Percentiles rank a stretch among this genome's conserved stretches.
Conservation (phyloP, 202 grass and related monocot species). For the Bolboschoenoplectus hybrid region DNA sequence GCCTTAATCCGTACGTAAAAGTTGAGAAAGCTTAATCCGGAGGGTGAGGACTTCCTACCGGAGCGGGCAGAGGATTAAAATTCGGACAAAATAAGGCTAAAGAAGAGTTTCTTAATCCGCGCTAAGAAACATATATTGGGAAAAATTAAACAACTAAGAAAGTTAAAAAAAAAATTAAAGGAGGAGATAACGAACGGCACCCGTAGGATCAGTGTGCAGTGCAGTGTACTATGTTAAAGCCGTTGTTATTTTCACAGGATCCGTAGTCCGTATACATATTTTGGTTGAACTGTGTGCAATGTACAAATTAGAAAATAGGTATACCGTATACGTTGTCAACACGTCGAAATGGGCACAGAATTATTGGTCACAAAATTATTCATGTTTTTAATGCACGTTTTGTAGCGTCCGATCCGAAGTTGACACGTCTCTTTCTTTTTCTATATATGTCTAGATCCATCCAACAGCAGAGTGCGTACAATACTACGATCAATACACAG, state of each 20-base stretch:
- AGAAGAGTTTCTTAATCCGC: too few species aligned
- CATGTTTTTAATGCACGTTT: not conserved
- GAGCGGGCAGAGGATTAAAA: too few species aligned
- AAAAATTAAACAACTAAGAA: too few species aligned
- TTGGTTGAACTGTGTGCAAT: not conserved
- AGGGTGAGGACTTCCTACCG: too few species aligned
- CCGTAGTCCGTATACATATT: conserved; percentile 10
- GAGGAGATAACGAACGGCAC: too few species aligned
- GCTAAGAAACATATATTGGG: too few species aligned
- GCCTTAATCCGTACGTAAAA: too few species aligned
- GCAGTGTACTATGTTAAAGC: not conserved
- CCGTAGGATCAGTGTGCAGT: not conserved
- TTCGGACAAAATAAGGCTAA: too few species aligned
- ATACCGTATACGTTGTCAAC: not conserved
- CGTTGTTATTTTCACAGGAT: not conserved
- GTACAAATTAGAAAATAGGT: not conserved
- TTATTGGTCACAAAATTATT: not conserved
- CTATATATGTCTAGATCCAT: not conserved
- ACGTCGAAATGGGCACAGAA: conserved; percentile 12
- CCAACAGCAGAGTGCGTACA: too few species aligned
- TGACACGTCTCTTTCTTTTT: not conserved
- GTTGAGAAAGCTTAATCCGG: too few species aligned
- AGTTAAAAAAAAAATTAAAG: too few species aligned
- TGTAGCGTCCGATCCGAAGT: not conserved
- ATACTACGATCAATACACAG: not conserved